Evolutionary conservation across 1,284 basidiomycete species (phyloP).

Genomic region (Somion occarium): DNA sequence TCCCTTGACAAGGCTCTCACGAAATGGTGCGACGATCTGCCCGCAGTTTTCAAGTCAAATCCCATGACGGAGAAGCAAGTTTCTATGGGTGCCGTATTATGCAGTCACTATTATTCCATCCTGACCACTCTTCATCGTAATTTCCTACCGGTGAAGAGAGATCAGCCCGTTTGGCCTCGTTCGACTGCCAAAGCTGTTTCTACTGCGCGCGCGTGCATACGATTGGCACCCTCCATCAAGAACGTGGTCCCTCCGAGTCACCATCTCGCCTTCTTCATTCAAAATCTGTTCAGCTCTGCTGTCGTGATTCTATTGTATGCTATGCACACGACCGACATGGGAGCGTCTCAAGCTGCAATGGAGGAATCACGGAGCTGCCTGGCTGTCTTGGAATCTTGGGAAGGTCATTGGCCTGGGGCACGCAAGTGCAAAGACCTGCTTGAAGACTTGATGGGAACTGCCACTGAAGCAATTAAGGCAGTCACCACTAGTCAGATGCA

Average conservation of each 20-base stretch:
- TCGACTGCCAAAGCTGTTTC: conserved; percentile 76
- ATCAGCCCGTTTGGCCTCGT: conserved; percentile 58
- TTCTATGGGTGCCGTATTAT: conserved; percentile 83
- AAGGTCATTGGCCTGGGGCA: conserved; percentile 86
- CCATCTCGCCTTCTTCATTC: conserved; percentile 87
- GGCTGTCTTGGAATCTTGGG: conserved; percentile 71
- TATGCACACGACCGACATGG: conserved; percentile 74
- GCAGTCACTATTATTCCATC: conserved; percentile 87
- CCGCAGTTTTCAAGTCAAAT: conserved; percentile 65
- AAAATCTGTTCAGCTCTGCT: conserved; percentile 86
- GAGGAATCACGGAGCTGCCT: conserved; percentile 78
- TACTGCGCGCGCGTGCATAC: conserved; percentile 76
- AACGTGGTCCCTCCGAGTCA: conserved; percentile 84
- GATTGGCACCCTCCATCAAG: conserved; percentile 80
- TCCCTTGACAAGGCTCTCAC: conserved; percentile 70
- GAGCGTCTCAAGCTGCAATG: conserved; percentile 69
- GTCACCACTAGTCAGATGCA: conserved; percentile 15
- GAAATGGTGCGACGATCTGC: conserved; percentile 79
- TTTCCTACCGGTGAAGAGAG: conserved; percentile 71
- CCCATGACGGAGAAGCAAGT: conserved; percentile 72
- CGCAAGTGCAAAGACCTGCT: conserved; percentile 80
- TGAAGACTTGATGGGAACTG: conserved; percentile 61
- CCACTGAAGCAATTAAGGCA: conserved; percentile 56
- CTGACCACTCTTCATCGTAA: conserved; percentile 87
- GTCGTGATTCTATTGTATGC: conserved; percentile 85